phyloP scores from a whole-genome alignment of 1,284 basidiomycete species.

The Clitocybe nebularis region DNA sequence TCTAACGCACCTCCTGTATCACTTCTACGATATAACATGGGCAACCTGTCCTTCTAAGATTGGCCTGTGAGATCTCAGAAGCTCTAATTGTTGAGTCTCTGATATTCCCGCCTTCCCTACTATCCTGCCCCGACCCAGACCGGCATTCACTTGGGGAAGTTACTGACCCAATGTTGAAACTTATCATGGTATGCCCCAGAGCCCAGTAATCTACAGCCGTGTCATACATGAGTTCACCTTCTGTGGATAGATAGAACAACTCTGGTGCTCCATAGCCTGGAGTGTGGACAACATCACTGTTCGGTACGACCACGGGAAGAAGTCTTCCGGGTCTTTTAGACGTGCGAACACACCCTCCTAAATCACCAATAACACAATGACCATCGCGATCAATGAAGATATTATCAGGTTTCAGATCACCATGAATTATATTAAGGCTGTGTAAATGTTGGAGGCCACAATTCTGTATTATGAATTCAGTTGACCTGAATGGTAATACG shows the following conservation, averaged over 20 bases:
- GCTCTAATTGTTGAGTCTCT: not conserved
- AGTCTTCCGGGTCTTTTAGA: too few species aligned
- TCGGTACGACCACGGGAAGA: not conserved
- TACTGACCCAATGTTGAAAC: not conserved
- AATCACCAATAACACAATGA: slow-evolving; percentile 2
- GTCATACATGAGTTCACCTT: not conserved
- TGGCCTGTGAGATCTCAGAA: not conserved
- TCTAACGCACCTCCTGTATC: not conserved
- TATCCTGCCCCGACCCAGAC: not conserved
- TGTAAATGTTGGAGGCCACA: not conserved
- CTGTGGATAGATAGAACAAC: not conserved
- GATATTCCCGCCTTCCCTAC: not conserved
- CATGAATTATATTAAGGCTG: not conserved
- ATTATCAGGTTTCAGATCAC: slow-evolving; percentile 1
- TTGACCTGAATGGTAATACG: too few species aligned
- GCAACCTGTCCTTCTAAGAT: not conserved
- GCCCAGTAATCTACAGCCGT: slow-evolving; percentile 1
- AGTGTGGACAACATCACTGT: not conserved
- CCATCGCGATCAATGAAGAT: slow-evolving; percentile 4
- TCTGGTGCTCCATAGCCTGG: not conserved
- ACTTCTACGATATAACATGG: not conserved
- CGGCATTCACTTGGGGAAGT: not conserved
- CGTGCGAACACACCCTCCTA: slow-evolving; percentile 1
- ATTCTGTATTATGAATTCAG: not conserved
- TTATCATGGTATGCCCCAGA: not conserved